A percentile compares a stretch with the other conserved stretches of the same genome.
phyloP scores from a whole-genome alignment of 2,329 filamentous ascomycete species.

The Xylariaceae sp. region DNA sequence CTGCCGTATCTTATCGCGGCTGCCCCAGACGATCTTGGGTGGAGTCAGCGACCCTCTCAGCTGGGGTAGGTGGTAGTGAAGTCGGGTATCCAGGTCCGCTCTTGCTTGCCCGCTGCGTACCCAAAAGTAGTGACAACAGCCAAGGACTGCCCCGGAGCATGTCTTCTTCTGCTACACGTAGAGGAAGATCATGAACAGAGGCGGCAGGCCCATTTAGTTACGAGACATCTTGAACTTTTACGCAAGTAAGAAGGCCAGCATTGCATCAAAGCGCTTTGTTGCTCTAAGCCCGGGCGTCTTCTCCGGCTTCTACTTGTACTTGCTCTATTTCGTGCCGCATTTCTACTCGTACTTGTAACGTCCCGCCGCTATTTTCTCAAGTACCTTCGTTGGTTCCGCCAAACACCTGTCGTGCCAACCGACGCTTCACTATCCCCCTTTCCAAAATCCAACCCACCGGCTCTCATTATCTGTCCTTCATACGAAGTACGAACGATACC shows the following conservation, averaged over 20 bases:
- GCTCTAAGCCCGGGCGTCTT: too few species aligned
- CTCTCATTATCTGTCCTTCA: conserved; percentile 3
- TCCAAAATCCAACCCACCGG: background rate
- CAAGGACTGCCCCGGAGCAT: background rate
- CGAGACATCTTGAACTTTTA: background rate
- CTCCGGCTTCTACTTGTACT: background rate
- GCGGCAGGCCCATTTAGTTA: conserved; percentile 1
- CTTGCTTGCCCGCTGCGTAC: background rate
- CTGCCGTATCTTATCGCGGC: conserved; percentile 3
- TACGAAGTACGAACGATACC: conserved; percentile 3
- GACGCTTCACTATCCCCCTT: conserved; percentile 3
- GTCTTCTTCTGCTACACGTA: background rate
- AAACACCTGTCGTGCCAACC: background rate
- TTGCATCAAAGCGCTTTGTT: conserved; percentile 3
- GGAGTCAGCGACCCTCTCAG: background rate
- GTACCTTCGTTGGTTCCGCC: background rate
- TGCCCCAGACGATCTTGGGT: background rate
- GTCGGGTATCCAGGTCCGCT: background rate
- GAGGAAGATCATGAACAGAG: background rate
- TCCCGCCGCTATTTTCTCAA: conserved; percentile 1
- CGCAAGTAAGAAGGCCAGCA: conserved; percentile 7
- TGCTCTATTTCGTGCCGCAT: conserved; percentile 1
- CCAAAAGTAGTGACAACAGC: background rate
- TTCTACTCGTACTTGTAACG: background rate
- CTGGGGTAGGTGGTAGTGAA: background rate